These are phyloP conservation scores for Gamarada debralockiae DNA, from an alignment of 495 filamentous ascomycete genomes.

Conservation along the genomic window DNA sequence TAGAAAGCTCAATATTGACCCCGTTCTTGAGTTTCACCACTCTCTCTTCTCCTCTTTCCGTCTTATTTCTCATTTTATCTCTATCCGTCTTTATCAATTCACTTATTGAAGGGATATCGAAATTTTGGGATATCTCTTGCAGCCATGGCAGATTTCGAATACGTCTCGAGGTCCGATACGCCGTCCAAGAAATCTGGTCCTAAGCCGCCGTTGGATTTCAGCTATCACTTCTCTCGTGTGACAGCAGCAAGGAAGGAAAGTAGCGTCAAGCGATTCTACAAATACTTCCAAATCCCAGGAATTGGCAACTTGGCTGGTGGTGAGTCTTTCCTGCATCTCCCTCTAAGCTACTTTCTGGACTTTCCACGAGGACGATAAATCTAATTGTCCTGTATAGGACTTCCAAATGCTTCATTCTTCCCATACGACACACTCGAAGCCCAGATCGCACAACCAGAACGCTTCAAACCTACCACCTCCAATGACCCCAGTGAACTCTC, in stretches of 20 bases:
- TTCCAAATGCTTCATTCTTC: slow-evolving; percentile 78
- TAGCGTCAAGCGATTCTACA: slow-evolving; percentile 75
- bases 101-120: no score
- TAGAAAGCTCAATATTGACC: slow-evolving; percentile 1
- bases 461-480: slow-evolving; percentile 65
- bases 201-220: slow-evolving; percentile 55
- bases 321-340: slow-evolving; percentile 36
- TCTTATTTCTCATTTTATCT: not conserved
- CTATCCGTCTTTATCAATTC: not conserved
- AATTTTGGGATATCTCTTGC: not conserved
- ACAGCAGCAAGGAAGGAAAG: slow-evolving; percentile 62
- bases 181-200: slow-evolving; percentile 31
- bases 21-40: not conserved
- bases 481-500: slow-evolving; percentile 29
- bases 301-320: slow-evolving; percentile 89
- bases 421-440: slow-evolving; percentile 89
- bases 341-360: no score
- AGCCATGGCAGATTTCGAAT: slow-evolving; percentile 23
- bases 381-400: slow-evolving; percentile 42
- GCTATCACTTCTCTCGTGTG: slow-evolving; percentile 68
- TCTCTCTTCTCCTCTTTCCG: not conserved
- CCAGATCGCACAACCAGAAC: slow-evolving; percentile 64
- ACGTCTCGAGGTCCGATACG: slow-evolving; percentile 11
- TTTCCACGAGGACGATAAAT: not conserved
- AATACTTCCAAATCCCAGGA: slow-evolving; percentile 74